Conservation (phyloP, 73 alveolate genomes). For the Paramecium sonneborni region DNA sequence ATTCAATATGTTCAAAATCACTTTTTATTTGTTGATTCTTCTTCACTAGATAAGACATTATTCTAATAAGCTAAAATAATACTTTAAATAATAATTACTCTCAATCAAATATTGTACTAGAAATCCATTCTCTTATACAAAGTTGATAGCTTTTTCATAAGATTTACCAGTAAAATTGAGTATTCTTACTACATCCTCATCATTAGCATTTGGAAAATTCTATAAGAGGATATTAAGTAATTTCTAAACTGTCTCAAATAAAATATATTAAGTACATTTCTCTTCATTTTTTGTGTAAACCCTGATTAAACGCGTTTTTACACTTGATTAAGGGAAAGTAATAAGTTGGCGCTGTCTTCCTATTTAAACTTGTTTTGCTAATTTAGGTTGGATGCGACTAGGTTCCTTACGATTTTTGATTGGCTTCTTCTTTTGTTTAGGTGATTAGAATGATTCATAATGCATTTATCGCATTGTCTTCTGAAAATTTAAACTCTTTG, state of each 20-base stretch:
- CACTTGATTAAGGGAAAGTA: background rate
- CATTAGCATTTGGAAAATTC: slow-evolving; percentile 15
- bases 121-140: slow-evolving; percentile 17
- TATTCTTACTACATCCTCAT: slow-evolving; percentile 52
- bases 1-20: background rate
- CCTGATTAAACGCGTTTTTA: slow-evolving; percentile 47
- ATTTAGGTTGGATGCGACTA: background rate
- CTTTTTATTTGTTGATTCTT: background rate
- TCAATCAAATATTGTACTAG: background rate
- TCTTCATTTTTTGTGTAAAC: slow-evolving; percentile 11
- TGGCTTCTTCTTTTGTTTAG: background rate
- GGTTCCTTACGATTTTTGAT: background rate
- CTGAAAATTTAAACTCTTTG: background rate
- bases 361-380: background rate
- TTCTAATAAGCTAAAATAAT: slow-evolving; percentile 12
- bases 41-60: background rate
- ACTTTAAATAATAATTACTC: background rate
- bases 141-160: background rate
- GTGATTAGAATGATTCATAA: background rate
- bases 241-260: background rate
- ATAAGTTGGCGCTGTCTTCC: background rate
- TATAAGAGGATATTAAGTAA: background rate
- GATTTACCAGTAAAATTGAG: slow-evolving; percentile 23
- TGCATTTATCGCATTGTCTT: background rate
- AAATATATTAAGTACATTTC: background rate